Percentiles rank a stretch among this genome's conserved stretches.
Evolutionary conservation across 2,329 filamentous ascomycete species (phyloP).

Genomic region (Penicillium sp.): DNA sequence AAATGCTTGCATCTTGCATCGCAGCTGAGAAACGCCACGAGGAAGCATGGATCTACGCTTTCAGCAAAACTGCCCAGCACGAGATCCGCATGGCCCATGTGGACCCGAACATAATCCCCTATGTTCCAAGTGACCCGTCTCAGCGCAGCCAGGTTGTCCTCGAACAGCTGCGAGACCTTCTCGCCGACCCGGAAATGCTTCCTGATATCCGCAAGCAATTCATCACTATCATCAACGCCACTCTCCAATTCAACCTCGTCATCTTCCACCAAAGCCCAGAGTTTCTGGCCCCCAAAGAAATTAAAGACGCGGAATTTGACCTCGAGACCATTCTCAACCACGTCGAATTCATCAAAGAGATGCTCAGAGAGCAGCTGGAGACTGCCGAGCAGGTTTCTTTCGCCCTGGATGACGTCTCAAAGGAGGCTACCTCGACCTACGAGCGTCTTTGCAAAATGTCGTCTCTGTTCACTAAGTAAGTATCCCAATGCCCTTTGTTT

Average conservation of each 20-base stretch:
- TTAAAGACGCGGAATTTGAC: slow-evolving; percentile 10
- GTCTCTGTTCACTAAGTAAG: slow-evolving; percentile 22
- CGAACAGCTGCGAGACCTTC: slow-evolving; percentile 18
- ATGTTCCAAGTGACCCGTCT: background rate
- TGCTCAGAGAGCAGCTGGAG: slow-evolving; percentile 14
- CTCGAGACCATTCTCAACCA: slow-evolving; percentile 12
- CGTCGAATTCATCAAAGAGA: slow-evolving; percentile 10
- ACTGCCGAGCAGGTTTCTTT: slow-evolving; percentile 7
- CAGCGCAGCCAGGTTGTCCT: slow-evolving; percentile 10
- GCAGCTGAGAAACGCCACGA: slow-evolving; percentile 16
- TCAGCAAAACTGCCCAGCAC: slow-evolving; percentile 26
- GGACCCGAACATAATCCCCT: slow-evolving; percentile 13
- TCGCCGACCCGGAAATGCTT: slow-evolving; percentile 16
- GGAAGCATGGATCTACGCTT: slow-evolving; percentile 25
- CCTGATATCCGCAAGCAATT: slow-evolving; percentile 18
- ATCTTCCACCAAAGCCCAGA: slow-evolving; percentile 21
- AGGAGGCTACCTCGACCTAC: slow-evolving; percentile 1
- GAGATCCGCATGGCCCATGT: slow-evolving; percentile 18
- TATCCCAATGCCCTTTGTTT: background rate
- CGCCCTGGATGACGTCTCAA: slow-evolving; percentile 12
- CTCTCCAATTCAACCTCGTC: slow-evolving; percentile 25
- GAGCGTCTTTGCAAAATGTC: slow-evolving; percentile 22
- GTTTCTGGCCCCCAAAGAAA: slow-evolving; percentile 15
- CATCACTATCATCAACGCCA: slow-evolving; percentile 21
- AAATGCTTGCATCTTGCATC: slow-evolving; percentile 9